Evolutionary conservation across 306 rosid genomes (phyloP).

Genomic region (Dicorynia guianensis): DNA sequence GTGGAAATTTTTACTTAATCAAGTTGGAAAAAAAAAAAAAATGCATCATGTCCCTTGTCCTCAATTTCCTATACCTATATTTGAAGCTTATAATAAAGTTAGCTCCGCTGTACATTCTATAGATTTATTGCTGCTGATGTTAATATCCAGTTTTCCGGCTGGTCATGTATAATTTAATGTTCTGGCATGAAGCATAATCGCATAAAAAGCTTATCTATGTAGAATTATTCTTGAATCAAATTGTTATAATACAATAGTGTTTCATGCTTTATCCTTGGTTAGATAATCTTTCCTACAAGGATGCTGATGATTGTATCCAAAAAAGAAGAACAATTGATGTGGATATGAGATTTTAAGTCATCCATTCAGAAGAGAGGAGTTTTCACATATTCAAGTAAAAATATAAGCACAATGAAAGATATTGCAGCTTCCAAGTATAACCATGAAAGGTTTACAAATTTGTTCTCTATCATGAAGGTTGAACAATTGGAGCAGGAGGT

Average conservation of each 20-base stretch:
- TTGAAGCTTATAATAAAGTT: conserved; percentile 25
- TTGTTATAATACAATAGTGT: neutral
- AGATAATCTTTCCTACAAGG: neutral
- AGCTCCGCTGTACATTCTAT: conserved; percentile 21
- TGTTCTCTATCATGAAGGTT: conserved; percentile 59
- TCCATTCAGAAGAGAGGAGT: conserved; percentile 10
- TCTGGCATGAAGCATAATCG: neutral
- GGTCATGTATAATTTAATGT: conserved; percentile 12
- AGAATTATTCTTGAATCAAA: conserved; percentile 20
- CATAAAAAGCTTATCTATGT: neutral
- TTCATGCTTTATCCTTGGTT: neutral
- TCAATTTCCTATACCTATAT: conserved; percentile 15
- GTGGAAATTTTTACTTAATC: conserved; percentile 20
- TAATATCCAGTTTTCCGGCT: neutral
- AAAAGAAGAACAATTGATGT: neutral
- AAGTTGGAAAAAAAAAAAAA: conserved; percentile 32
- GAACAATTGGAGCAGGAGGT: conserved; percentile 91
- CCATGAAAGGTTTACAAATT: conserved; percentile 34
- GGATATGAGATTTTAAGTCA: conserved; percentile 14
- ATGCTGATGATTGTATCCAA: neutral
- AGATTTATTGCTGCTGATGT: conserved; percentile 3
- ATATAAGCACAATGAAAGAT: conserved; percentile 26
- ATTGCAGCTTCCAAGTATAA: conserved; percentile 30
- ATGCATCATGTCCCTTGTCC: conserved; percentile 4
- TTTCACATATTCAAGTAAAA: conserved; percentile 30